Base-by-base conservation (phyloP, 139 green algal species). In the Yamagishiella unicocca region DNA sequence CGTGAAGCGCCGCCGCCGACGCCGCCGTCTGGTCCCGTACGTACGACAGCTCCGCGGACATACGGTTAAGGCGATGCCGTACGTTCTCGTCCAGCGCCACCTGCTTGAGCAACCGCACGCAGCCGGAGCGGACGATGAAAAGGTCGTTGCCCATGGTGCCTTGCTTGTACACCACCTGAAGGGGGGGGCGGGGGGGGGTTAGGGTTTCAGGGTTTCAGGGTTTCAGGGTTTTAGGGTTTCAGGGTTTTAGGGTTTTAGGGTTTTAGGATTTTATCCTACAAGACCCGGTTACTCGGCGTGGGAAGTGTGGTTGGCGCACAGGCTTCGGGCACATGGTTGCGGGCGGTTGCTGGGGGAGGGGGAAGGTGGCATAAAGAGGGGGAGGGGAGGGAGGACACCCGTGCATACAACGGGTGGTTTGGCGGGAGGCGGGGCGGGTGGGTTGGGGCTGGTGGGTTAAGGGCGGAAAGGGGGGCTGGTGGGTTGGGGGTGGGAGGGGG, bases 161-260 rank as follows among this genome's bases (percentile, higher is more conserved):
- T 45, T 86, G 80, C 80, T 86, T 86, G 80, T 86, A 86, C 9
- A 86, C 31, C 80, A 86, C 76, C 76, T 83, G 76, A 19, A 14
- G 66, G 42, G 43, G 45, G 72, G 72, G 27, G 43, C 10, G 70
- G 70, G 70, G 25, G 6, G 40, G 35, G 45, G 40, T 14, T 45
- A 33, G 40, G 45, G 27, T n/a, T n/a, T n/a, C n/a, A n/a, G n/a
- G n/a, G n/a, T n/a, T n/a, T n/a, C n/a, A n/a, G n/a, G n/a, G n/a
- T n/a, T n/a, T n/a, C n/a, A n/a, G n/a, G n/a, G n/a, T n/a, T n/a
- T n/a, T n/a, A n/a, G n/a, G n/a, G n/a, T n/a, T n/a, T n/a, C n/a
- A n/a, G n/a, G n/a, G n/a, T n/a, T n/a, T n/a, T n/a, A n/a, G n/a
- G n/a, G n/a, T n/a, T n/a, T n/a, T n/a, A n/a, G n/a, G n/a, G n/a